Base-by-base conservation (phyloP, 2,329 filamentous ascomycete genomes). In the Diaporthe citri region DNA sequence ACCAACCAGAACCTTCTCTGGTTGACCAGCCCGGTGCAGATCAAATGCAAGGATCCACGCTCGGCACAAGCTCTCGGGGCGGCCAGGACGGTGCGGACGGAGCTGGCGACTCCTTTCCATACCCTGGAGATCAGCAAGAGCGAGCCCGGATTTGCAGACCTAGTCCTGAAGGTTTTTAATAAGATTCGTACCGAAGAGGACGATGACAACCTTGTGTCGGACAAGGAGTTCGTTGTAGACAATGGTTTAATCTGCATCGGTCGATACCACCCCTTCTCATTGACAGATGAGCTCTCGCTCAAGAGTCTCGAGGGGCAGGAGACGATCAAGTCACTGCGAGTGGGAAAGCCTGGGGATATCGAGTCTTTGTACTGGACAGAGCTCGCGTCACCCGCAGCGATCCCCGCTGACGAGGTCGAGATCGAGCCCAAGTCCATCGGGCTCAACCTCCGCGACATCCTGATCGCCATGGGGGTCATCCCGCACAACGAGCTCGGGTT, bases 391-490 rank as follows among this genome's bases (percentile, higher is more conserved):
- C 36, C 39, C 25, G n/a, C 39, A 31, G 7, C 46, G 60, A 13
- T 75, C 22, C 43, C 71, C 4, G 20, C 31, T 3, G 59, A 55
- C 70, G 48, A 36, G 34, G 74, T 70, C 4, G 34, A 73, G n/a
- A 28, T 75, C 46, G 34, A 66, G 39, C 13, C 56, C 4, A 39
- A 22, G 41, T 70, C 67, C 7, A 25, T 67, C 25, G 73, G 73
- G 1, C 57, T 72, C 8, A 74, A 71, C 46, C 62, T 72, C 34
- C 55, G 46, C 48, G 57, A 75, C 22, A 36, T 75, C 25, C 10
- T 72, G 48, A 60, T 67, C 13, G 73, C 67, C 1, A 36, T 67
- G 51, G 67, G 73, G 0, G 46, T 59, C 34, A 39, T 72, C 9
- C 43, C 59, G 12, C 41, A 69, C n/a, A 15, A 10, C 2, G 31